phyloP scores from a whole-genome alignment of 768 basidiomycete species.

The Collybia nuda region DNA sequence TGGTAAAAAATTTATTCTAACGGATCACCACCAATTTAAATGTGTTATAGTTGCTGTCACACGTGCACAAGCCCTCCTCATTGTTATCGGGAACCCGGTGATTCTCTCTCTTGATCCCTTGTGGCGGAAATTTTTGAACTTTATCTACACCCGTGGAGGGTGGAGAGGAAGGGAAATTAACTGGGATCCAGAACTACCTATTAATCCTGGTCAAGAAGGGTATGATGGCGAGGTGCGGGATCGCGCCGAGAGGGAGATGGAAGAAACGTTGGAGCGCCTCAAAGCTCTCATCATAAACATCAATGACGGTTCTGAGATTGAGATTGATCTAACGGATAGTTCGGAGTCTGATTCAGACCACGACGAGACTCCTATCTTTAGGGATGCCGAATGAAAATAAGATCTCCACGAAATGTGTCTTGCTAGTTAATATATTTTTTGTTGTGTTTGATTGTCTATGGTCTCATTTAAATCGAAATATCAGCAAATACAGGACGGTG shows the following conservation, averaged over 20 bases:
- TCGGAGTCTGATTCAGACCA: too few species aligned
- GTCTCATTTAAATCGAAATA: constrained; percentile 16
- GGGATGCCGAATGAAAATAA: too few species aligned
- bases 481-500: constrained; percentile 56
- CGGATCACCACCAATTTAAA: not conserved
- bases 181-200: constrained; percentile 46
- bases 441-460: too few species aligned
- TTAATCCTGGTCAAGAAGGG: constrained; percentile 17
- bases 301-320: too few species aligned
- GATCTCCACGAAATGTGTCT: too few species aligned
- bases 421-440: not conserved
- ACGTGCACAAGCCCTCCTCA: constrained; percentile 56
- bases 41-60: constrained; percentile 52
- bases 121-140: constrained; percentile 13
- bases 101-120: constrained; percentile 38
- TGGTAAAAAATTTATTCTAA: constrained; percentile 33
- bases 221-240: too few species aligned
- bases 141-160: constrained; percentile 45
- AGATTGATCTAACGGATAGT: too few species aligned
- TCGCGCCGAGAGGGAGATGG: too few species aligned
- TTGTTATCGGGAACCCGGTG: constrained; percentile 58
- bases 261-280: too few species aligned
- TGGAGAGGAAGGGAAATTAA: constrained; percentile 51
- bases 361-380: too few species aligned
- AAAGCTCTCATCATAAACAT: too few species aligned